phyloP scores from a whole-genome alignment of 2,329 filamentous ascomycete genomes.

The Ophiosphaerella herpotricha region DNA sequence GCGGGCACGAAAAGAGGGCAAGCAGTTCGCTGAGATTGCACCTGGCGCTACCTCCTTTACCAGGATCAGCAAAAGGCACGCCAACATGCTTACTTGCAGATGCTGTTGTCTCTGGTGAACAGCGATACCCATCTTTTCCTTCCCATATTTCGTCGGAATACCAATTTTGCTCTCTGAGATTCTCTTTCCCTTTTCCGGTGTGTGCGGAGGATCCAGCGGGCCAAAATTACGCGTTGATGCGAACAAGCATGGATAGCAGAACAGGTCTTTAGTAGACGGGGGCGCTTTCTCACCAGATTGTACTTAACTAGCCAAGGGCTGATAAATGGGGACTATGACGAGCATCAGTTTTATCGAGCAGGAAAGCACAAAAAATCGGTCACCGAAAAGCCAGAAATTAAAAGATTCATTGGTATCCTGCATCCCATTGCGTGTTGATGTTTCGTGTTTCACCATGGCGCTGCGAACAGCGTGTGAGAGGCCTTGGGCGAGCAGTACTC shows the following conservation, averaged over 20 bases:
- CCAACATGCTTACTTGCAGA: constrained; percentile 40
- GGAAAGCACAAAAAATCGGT: constrained; percentile 26
- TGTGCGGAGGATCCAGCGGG: constrained; percentile 18
- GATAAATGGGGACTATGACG: constrained; percentile 32
- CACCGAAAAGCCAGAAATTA: constrained; percentile 32
- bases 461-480: constrained; percentile 7
- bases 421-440: constrained; percentile 8
- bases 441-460: constrained; percentile 34
- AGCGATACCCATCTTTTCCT: constrained; percentile 44
- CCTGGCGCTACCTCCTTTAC: constrained; percentile 18
- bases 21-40: constrained; percentile 42
- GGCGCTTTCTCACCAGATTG: constrained; percentile 30
- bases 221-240: constrained; percentile 19
- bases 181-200: constrained; percentile 18
- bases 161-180: constrained; percentile 10
- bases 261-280: not conserved
- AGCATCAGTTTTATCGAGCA: constrained; percentile 33
- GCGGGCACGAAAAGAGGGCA: constrained; percentile 29
- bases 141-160: constrained; percentile 14
- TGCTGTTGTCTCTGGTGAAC: constrained; percentile 41
- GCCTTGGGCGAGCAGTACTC: constrained; percentile 24
- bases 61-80: constrained; percentile 21
- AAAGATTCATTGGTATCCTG: constrained; percentile 26
- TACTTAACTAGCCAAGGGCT: constrained; percentile 37
- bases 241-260: constrained; percentile 16